These are phyloP conservation scores for Ascochyta pisi DNA, from an alignment of 2,329 filamentous ascomycete genomes.

Conservation along the genomic window DNA sequence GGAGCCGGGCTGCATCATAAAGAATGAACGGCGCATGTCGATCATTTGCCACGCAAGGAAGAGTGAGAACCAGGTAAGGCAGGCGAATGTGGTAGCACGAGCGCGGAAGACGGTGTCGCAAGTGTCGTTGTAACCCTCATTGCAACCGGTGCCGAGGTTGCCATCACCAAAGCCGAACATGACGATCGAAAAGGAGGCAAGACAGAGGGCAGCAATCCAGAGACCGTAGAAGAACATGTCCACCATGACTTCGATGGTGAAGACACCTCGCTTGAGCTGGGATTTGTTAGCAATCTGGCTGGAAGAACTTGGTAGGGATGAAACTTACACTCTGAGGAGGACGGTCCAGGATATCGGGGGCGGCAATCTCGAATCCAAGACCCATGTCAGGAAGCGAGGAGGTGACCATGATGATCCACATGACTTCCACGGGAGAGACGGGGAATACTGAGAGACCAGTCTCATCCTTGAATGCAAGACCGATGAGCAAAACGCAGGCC, in stretches of 20 bases:
- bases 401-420: constrained; percentile 51
- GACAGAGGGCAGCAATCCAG: constrained; percentile 43
- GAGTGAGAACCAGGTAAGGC: constrained; percentile 76
- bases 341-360: constrained; percentile 43
- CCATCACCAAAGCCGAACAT: constrained; percentile 45
- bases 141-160: constrained; percentile 42
- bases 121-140: constrained; percentile 33
- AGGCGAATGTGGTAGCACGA: constrained; percentile 75
- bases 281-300: constrained; percentile 17
- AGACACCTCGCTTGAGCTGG: constrained; percentile 45
- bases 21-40: constrained; percentile 74
- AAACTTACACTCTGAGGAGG: constrained; percentile 39
- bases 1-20: constrained; percentile 71
- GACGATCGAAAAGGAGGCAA: constrained; percentile 43
- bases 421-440: constrained; percentile 46
- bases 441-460: constrained; percentile 46
- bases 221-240: constrained; percentile 48
- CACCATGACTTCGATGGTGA: constrained; percentile 43
- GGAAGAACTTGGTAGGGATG: neutral
- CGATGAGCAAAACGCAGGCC: constrained; percentile 44
- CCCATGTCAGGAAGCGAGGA: constrained; percentile 47
- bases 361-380: constrained; percentile 44
- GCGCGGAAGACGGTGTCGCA: constrained; percentile 55
- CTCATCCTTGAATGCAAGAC: constrained; percentile 44
- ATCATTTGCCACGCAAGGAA: constrained; percentile 79